Conservation (phyloP, 176 grass and related monocot genomes). For the Triticum turgidum region DNA sequence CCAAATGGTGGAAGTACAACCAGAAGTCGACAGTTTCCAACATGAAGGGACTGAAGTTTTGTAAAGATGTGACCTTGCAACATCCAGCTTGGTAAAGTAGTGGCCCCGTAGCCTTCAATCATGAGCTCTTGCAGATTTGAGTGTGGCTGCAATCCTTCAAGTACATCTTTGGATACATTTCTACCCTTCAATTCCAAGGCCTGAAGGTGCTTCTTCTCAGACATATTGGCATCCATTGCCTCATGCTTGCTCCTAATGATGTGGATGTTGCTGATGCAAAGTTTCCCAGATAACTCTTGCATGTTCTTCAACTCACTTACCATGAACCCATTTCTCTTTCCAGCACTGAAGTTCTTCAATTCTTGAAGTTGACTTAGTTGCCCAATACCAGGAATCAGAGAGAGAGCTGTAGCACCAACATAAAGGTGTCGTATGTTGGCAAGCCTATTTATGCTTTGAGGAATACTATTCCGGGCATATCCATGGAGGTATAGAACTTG, state of each 20-base stretch:
- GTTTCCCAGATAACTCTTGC: conserved; percentile 23
- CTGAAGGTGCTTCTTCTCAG: neutral
- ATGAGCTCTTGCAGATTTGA: neutral
- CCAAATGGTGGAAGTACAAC: neutral
- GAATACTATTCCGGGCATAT: neutral
- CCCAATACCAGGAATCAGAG: conserved; percentile 32
- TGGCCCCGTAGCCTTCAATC: neutral
- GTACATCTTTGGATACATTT: neutral
- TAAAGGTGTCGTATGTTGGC: conserved; percentile 27
- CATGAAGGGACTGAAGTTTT: neutral
- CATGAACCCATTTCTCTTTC: conserved; percentile 17
- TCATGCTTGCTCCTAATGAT: conserved; percentile 30
- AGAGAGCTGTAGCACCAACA: neutral
- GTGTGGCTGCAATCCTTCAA: neutral
- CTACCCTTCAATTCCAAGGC: neutral
- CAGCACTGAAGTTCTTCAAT: conserved; percentile 14
- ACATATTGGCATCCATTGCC: neutral
- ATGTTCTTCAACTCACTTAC: conserved; percentile 44
- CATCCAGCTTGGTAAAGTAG: neutral
- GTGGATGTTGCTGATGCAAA: conserved; percentile 30
- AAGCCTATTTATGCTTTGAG: conserved; percentile 28
- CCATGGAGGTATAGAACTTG: neutral
- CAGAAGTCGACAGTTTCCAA: neutral
- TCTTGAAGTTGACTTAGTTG: conserved; percentile 37
- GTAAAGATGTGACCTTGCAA: neutral